Evolutionary conservation across 2,329 filamentous ascomycete genomes (phyloP).

Genomic region (Paecilomyces niveus): DNA sequence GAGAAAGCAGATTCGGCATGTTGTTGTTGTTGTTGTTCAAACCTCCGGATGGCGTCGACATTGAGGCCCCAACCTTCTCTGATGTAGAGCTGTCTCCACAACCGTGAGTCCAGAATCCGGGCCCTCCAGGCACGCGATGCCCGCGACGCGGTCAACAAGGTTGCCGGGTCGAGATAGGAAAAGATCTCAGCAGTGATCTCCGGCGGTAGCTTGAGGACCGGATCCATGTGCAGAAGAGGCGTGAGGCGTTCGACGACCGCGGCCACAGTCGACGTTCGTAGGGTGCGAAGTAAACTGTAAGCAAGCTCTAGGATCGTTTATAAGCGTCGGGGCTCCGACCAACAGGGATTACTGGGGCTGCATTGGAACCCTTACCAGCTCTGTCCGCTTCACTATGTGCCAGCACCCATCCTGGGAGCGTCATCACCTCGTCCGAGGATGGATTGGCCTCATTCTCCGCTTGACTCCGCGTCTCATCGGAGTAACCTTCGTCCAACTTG

Average conservation of each 20-base stretch:
- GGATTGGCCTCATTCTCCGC: slow-evolving; percentile 33
- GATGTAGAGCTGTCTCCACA: slow-evolving; percentile 81
- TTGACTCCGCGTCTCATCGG: slow-evolving; percentile 59
- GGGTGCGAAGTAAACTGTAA: slow-evolving; percentile 66
- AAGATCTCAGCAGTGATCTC: slow-evolving; percentile 90
- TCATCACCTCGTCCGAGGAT: slow-evolving; percentile 28
- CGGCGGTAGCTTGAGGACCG: slow-evolving; percentile 73
- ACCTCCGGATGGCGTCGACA: slow-evolving; percentile 55
- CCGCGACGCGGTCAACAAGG: slow-evolving; percentile 69
- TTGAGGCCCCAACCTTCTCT: slow-evolving; percentile 80
- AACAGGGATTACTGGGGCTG: background rate
- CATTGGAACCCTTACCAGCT: slow-evolving; percentile 40
- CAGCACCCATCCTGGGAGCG: slow-evolving; percentile 50
- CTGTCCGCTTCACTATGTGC: slow-evolving; percentile 48
- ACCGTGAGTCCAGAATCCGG: slow-evolving; percentile 69
- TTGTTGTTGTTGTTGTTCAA: slow-evolving; percentile 53
- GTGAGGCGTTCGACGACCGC: slow-evolving; percentile 73
- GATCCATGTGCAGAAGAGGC: slow-evolving; percentile 86
- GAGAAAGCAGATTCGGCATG: slow-evolving; percentile 30
- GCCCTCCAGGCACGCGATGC: slow-evolving; percentile 77
- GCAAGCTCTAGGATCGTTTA: slow-evolving; percentile 58
- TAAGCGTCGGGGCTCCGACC: background rate
- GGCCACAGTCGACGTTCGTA: slow-evolving; percentile 73
- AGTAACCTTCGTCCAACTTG: slow-evolving; percentile 78
- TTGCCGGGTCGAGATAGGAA: slow-evolving; percentile 73